Evolutionary conservation across 306 rosid species (phyloP), one percentile per base, ranked within the genome.

Genomic region (Parietaria judaica): DNA sequence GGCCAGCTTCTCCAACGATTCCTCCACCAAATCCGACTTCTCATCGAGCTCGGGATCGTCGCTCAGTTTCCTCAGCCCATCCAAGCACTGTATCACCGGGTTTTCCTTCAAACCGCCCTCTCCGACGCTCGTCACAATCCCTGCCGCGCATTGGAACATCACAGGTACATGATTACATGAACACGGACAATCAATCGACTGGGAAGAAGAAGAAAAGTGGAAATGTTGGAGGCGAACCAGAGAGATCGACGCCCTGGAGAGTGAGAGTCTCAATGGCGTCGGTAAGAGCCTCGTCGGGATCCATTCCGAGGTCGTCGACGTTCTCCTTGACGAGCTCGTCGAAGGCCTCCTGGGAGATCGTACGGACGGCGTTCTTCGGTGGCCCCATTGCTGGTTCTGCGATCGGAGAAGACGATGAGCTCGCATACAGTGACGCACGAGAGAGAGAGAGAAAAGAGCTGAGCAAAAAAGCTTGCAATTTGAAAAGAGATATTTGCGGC

Each of bases 171-270:
- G 17, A 36, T 31, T 14, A 23, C 31, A 23, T 23, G 9, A 41
- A 41, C 0, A 8, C 45, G 3, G 7, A 5, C 2, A 55, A 39
- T 36, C 36, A 47, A 9, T 14, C 14, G 14, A 14, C 7, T 31
- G 4, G 8, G 36, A 52, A 45, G 2, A 35, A n/a, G 10, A 35
- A 49, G 35, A 41, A 5, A 10, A 15, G 23, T 11, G 15, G 45
- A 6, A 14, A 46, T 16, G n/a, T 35, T 17, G 57, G 9, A 59
- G 60, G 3, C 8, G 14, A 8, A 91, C 98, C 95, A 14, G 90
- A 79, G 77, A 92, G 94, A 84, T 92, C 90, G 64, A 92, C 98
- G 83, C 90, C 94, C 81, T 92, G 98, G 61, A 92, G 95, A 50
- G 83, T 76, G 46, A 88, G 76, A 61, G 95, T 80, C 75, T 92